These are phyloP conservation scores for Ophiocordyceps camponoti-saundersi DNA, from an alignment of 2,329 filamentous ascomycete genomes.

Conservation along the genomic window DNA sequence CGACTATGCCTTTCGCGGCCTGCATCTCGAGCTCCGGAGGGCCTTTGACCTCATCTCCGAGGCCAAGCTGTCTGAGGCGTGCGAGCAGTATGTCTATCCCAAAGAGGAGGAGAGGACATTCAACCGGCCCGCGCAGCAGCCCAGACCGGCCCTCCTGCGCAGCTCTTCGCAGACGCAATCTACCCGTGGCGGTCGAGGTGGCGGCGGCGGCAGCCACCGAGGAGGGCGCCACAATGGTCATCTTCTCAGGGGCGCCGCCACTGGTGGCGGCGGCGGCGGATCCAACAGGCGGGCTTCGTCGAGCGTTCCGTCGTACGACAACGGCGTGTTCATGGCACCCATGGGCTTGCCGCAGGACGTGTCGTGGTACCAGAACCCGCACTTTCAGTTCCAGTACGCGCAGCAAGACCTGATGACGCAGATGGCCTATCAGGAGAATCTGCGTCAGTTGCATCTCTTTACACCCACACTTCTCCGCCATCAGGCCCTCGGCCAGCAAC, in stretches of 20 bases:
- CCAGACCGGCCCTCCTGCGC: constrained; percentile 38
- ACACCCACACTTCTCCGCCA: constrained; percentile 18
- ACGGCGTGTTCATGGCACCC: constrained; percentile 26
- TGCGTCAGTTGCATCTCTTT: constrained; percentile 18
- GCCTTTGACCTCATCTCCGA: constrained; percentile 72
- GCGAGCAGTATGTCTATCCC: constrained; percentile 76
- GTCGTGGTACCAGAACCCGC: constrained; percentile 28
- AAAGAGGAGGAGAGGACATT: constrained; percentile 56
- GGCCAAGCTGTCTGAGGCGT: constrained; percentile 66
- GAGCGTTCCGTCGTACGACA: constrained; percentile 31
- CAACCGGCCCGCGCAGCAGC: constrained; percentile 35
- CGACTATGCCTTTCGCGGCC: constrained; percentile 79
- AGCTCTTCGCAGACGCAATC: constrained; percentile 44
- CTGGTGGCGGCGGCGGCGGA: constrained; percentile 13
- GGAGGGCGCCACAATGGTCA: constrained; percentile 29
- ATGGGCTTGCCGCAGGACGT: constrained; percentile 29
- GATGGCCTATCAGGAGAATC: constrained; percentile 22
- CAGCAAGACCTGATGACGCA: constrained; percentile 23
- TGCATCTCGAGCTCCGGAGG: constrained; percentile 76
- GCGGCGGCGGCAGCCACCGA: constrained; percentile 28
- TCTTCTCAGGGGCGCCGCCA: constrained; percentile 14
- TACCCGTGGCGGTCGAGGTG: constrained; percentile 29
- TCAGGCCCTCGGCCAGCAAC: constrained; percentile 15
- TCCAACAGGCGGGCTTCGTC: constrained; percentile 35
- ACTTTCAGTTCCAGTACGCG: constrained; percentile 22